phyloP scores from a whole-genome alignment of 2,329 filamentous ascomycete genomes.

The Eutypella sp. region DNA sequence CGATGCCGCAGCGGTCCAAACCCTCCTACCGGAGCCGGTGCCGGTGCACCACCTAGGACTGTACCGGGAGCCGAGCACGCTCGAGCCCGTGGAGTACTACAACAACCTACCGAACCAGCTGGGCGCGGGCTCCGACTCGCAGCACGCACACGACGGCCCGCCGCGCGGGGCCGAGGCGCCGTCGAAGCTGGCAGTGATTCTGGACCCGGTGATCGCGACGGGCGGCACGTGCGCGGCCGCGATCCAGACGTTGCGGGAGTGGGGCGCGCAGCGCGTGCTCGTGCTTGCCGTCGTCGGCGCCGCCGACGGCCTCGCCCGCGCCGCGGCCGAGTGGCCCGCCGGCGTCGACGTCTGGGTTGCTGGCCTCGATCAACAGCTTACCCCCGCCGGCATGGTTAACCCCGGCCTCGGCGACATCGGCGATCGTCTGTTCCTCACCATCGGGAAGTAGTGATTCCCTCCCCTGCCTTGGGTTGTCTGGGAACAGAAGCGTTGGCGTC shows the following conservation, averaged over 20 bases:
- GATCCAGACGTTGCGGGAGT: slow-evolving; percentile 83
- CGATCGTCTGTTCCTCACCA: slow-evolving; percentile 81
- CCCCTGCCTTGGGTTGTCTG: background rate
- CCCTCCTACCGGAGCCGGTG: slow-evolving; percentile 72
- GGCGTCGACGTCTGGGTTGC: slow-evolving; percentile 78
- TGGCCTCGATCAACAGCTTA: slow-evolving; percentile 69
- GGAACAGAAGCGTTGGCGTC: too few relatives aligned
- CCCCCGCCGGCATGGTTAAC: slow-evolving; percentile 81
- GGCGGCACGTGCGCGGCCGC: slow-evolving; percentile 86
- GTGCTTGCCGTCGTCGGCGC: slow-evolving; percentile 74
- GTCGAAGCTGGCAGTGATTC: slow-evolving; percentile 67
- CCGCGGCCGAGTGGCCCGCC: slow-evolving; percentile 73
- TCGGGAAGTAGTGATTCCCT: slow-evolving; percentile 62
- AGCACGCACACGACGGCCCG: too few relatives aligned
- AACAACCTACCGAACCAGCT: slow-evolving; percentile 85
- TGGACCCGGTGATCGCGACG: slow-evolving; percentile 92
- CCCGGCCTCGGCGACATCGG: slow-evolving; percentile 88
- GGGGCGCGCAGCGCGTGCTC: slow-evolving; percentile 80
- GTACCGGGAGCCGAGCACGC: slow-evolving; percentile 82
- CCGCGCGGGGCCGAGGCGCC: slow-evolving; percentile 22
- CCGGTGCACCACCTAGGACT: slow-evolving; percentile 91
- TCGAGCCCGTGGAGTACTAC: slow-evolving; percentile 94
- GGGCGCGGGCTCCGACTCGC: too few relatives aligned
- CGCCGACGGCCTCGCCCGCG: slow-evolving; percentile 61
- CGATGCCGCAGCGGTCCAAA: slow-evolving; percentile 72